phyloP scores from a whole-genome alignment of 257 asterid genomes.

The Gardenia jasminoides region DNA sequence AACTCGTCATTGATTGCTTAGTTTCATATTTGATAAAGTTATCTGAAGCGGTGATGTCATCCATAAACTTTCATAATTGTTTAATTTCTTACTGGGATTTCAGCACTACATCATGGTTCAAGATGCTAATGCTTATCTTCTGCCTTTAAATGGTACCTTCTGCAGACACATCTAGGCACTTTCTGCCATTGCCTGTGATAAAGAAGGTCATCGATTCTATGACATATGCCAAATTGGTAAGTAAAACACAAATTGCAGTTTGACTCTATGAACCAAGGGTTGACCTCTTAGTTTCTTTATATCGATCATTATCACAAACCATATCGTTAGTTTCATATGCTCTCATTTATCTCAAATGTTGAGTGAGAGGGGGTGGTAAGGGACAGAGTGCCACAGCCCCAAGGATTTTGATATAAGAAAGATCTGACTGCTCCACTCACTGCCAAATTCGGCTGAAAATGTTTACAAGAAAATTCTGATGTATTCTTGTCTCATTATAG shows the following conservation, averaged over 20 bases:
- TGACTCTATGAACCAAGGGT: not conserved
- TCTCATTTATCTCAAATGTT: not conserved
- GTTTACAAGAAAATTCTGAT: not conserved
- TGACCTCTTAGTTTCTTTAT: not conserved
- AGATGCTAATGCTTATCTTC: constrained; percentile 14
- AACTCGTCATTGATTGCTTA: not conserved
- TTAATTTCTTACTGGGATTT: not conserved
- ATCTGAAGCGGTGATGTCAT: not conserved
- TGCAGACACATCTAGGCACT: constrained; percentile 91
- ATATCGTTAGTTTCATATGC: not conserved
- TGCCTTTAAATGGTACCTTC: not conserved
- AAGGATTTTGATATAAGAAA: not conserved
- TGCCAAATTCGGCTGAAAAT: not conserved
- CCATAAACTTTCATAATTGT: not conserved
- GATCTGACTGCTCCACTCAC: not conserved
- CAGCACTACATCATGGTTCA: not conserved
- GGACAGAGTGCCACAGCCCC: not conserved
- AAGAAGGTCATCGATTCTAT: constrained; percentile 95
- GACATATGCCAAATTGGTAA: constrained; percentile 89
- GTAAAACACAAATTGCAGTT: constrained; percentile 4
- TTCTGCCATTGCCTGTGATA: constrained; percentile 63
- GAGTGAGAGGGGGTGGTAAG: not conserved
- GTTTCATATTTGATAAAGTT: not conserved
- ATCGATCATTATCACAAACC: not conserved
- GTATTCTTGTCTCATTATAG: not conserved